A percentile compares a stretch with the other conserved stretches of the same genome.
phyloP scores from a whole-genome alignment of 805 yeast genomes.

The Zygotorulaspora danielsina region DNA sequence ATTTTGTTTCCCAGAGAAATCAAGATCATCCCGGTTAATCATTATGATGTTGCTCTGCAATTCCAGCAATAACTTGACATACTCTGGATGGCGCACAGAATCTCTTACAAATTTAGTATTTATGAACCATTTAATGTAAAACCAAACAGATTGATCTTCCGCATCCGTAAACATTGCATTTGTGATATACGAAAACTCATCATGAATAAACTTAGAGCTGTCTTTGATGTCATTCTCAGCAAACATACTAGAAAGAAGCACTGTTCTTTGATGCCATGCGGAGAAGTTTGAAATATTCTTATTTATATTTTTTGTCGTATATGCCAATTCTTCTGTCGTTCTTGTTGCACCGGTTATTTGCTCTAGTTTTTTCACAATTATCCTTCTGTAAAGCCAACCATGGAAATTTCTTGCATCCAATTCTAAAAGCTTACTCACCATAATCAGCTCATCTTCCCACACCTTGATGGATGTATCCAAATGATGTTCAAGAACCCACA shows the following conservation, averaged over 20 bases:
- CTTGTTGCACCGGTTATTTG: conserved; percentile 26
- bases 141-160: conserved; percentile 91
- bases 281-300: conserved; percentile 86
- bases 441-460: conserved; percentile 67
- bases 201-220: conserved; percentile 38
- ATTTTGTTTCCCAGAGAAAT: conserved; percentile 58
- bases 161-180: conserved; percentile 91
- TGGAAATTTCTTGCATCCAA: conserved; percentile 84
- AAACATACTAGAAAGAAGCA: conserved; percentile 55
- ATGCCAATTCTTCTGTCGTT: conserved; percentile 58
- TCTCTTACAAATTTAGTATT: conserved; percentile 34
- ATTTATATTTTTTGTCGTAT: conserved; percentile 74
- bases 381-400: conserved; percentile 92
- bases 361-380: conserved; percentile 45
- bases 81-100: conserved; percentile 29
- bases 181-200: conserved; percentile 65
- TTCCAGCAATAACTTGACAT: conserved; percentile 39
- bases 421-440: conserved; percentile 64
- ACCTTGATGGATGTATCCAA: conserved; percentile 41
- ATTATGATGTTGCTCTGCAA: conserved; percentile 52
- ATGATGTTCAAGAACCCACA: conserved; percentile 66
- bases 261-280: conserved; percentile 91
- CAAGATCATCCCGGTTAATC: conserved; percentile 67
- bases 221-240: conserved; percentile 22
- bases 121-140: conserved; percentile 77